These are phyloP conservation scores for Penicillium dipodomyicola DNA, from an alignment of 495 filamentous ascomycete genomes.

Conservation along the genomic window DNA sequence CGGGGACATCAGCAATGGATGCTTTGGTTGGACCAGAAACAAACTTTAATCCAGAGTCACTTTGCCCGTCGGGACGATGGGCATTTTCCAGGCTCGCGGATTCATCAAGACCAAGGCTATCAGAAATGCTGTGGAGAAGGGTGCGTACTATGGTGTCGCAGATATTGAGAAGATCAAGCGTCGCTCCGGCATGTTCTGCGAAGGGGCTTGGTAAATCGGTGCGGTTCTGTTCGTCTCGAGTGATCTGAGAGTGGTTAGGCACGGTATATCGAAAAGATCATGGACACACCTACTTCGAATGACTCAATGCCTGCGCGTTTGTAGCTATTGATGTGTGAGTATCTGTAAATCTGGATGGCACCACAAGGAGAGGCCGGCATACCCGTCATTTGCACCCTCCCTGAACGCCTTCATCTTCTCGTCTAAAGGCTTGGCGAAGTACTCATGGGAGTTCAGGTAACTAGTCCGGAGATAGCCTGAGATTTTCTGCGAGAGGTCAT, in stretches of 20 bases:
- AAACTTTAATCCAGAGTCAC: slow-evolving; percentile 16
- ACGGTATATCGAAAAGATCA: not conserved
- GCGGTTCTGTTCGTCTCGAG: slow-evolving; percentile 12
- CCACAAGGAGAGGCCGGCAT: not conserved
- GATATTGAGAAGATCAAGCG: slow-evolving; percentile 10
- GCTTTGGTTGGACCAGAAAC: slow-evolving; percentile 15
- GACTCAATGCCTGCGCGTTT: slow-evolving; percentile 16
- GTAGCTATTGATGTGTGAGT: slow-evolving; percentile 12
- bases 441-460: slow-evolving; percentile 13
- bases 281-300: slow-evolving; percentile 13
- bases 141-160: slow-evolving; percentile 13
- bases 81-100: slow-evolving; percentile 8
- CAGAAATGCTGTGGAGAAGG: slow-evolving; percentile 12
- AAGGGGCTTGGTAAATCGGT: slow-evolving; percentile 14
- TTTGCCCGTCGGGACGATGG: slow-evolving; percentile 9
- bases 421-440: slow-evolving; percentile 11
- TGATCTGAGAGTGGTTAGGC: slow-evolving; percentile 11
- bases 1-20: slow-evolving; percentile 12
- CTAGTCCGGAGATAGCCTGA: slow-evolving; percentile 8
- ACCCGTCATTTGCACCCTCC: slow-evolving; percentile 13
- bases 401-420: slow-evolving; percentile 21
- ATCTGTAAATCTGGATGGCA: not conserved
- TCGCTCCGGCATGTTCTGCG: slow-evolving; percentile 3
- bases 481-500: slow-evolving; percentile 10
- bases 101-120: slow-evolving; percentile 8